A percentile compares a stretch with the other conserved stretches of the same genome.
These are phyloP conservation scores for Condylostoma magnum DNA, from an alignment of 169 alveolate species.

Conservation along the genomic window DNA sequence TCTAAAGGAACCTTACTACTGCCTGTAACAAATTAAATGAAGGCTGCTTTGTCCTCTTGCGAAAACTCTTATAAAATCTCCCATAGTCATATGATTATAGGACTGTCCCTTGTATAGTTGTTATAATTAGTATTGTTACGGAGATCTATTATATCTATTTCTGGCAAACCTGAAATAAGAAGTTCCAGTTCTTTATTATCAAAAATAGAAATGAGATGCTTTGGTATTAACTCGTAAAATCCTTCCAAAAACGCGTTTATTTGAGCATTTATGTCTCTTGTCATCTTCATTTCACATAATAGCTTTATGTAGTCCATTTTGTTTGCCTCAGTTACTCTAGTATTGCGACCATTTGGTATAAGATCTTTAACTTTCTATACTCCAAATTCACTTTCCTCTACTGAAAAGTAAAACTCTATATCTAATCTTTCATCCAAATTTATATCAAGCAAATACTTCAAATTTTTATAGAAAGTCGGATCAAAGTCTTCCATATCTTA, in stretches of 20 bases:
- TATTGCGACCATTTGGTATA: constrained; percentile 94
- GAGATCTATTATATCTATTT: constrained; percentile 95
- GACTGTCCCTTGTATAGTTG: constrained; percentile 88
- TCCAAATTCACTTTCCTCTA: constrained; percentile 96
- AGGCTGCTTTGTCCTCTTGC: constrained; percentile 92
- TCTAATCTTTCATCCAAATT: constrained; percentile 76
- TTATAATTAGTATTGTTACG: constrained; percentile 93
- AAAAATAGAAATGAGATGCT: constrained; percentile 93
- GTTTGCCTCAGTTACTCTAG: constrained; percentile 89
- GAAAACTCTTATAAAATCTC: constrained; percentile 91
- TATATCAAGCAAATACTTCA: constrained; percentile 92
- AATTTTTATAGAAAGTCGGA: constrained; percentile 94
- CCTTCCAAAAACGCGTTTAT: constrained; percentile 96
- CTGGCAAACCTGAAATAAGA: constrained; percentile 98
- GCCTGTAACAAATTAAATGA: constrained; percentile 96
- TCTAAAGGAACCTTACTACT: constrained; percentile 97
- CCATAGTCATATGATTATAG: constrained; percentile 93
- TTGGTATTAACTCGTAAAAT: constrained; percentile 96
- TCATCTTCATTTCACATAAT: constrained; percentile 93
- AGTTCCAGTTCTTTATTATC: constrained; percentile 95
- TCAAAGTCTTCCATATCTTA: constrained; percentile 98
- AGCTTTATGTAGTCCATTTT: constrained; percentile 94
- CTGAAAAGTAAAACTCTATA: constrained; percentile 49
- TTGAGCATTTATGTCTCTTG: constrained; percentile 92
- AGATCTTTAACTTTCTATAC: constrained; percentile 91